phyloP scores from a whole-genome alignment of 2,329 filamentous ascomycete genomes.

The Colletotrichum karsti region DNA sequence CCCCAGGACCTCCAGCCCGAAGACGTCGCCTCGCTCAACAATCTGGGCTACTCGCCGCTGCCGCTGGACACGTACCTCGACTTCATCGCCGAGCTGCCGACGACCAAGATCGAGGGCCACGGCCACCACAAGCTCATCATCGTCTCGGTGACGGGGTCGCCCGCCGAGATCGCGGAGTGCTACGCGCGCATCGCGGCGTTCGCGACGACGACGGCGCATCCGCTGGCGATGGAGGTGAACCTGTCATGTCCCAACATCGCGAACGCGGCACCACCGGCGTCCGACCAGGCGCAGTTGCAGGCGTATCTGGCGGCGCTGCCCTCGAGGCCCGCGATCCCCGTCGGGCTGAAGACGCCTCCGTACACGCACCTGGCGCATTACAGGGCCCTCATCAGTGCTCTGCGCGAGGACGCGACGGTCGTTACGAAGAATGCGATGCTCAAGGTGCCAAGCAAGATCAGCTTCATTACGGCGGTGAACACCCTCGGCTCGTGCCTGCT shows the following conservation, averaged over 20 bases:
- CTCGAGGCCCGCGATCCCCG: conserved; percentile 42
- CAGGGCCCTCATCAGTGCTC: conserved; percentile 58
- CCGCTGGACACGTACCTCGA: conserved; percentile 66
- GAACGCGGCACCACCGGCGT: conserved; percentile 74
- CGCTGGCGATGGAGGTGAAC: conserved; percentile 78
- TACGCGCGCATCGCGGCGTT: conserved; percentile 58
- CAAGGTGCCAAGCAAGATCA: conserved; percentile 44
- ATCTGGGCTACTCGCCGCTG: conserved; percentile 77
- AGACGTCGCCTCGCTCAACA: conserved; percentile 67
- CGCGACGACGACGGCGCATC: conserved; percentile 47
- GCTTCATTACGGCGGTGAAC: conserved; percentile 79
- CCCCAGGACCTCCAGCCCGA: conserved; percentile 28
- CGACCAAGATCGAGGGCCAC: conserved; percentile 18
- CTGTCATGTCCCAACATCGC: conserved; percentile 82
- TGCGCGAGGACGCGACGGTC: conserved; percentile 41
- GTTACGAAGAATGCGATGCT: conserved; percentile 13
- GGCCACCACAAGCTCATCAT: conserved; percentile 66
- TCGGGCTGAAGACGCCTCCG: conserved; percentile 79
- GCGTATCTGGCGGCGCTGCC: conserved; percentile 63
- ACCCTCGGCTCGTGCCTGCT: conserved; percentile 75
- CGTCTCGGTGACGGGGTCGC: conserved; percentile 74
- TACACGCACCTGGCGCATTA: conserved; percentile 79
- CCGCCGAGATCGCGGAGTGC: conserved; percentile 64
- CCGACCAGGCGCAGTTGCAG: conserved; percentile 59
- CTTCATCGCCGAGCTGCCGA: conserved; percentile 59